Evolutionary conservation across 352 stramenopile genomes (phyloP), one percentile per base, ranked within the genome.

Genomic region (Phytophthora tentaculata): DNA sequence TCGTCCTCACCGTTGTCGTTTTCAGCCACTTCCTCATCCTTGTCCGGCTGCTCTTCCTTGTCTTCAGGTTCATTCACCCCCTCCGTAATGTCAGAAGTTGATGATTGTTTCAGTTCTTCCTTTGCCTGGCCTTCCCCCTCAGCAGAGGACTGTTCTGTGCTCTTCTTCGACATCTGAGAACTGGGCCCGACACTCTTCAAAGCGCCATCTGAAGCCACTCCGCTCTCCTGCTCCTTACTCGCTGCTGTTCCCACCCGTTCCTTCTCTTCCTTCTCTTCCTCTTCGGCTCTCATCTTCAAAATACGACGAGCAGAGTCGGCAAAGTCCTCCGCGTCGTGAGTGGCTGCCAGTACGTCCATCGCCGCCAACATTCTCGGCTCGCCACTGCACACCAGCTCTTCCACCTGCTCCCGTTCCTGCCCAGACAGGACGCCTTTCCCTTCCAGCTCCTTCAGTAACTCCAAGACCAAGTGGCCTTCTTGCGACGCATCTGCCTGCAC

Each of bases 301-400:
- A 92, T 73, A 10, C 80, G 82, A 37, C 76, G 62, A 12, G 88
- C 62, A 12, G 78, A 90, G 59, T 92, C 83, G 13, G 67, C 80
- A 16, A 90, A 79, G 35, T 92, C 83, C 2, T 71, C 61, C 0
- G 64, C 64, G 24, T 92, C 83, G n/a, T 82, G 56, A 0, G 75
- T 89, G 8, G 73, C 64, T 6, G 71, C 61, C 20, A 81, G 79
- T 9, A 94, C 83, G 28, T 92, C 79, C 23, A 91, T 79, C 0
- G 81, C 84, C 4, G 83, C 84, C 3, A 90, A 52, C 20, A 79
- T 82, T 23, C 67, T 74, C 1, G 83, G 47, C 20, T 92, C 81
- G 2, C 66, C 49, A n/a, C 41, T 56, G 2, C 48, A 47, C 10
- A 89, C 37, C 2, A 80, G 66, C 7, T 63, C 53, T 51, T 86